Base-by-base conservation (phyloP, 177 flowering plant genomes). In the Vitis hybrid region DNA sequence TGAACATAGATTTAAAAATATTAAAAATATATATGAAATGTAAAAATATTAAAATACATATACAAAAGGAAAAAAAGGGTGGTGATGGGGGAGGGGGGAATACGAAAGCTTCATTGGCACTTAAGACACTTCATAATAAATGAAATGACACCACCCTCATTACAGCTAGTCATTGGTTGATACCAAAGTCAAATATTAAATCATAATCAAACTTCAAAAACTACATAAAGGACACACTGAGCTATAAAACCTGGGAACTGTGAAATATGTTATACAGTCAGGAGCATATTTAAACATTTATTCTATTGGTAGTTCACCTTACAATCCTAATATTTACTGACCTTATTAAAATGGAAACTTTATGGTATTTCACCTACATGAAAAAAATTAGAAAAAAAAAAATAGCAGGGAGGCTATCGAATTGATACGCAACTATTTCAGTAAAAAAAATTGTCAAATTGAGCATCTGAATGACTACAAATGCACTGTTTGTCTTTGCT, bases 1-100 rank as follows among this genome's bases (percentile, higher is more conserved):
- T 65, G 52, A 56, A 9, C 58, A 48, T 18, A 68, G 62, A 68
- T 30, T 19, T 10, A 55, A 49, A 56, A 34, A 34, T 34, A 34
- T 19, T 10, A 55, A 49, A 56, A 34, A 34, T 34, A 34, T 34
- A 34, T 21, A 23, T 10, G 40, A 32, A 48, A 69, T 11, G 64
- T 23, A 59, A 26, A 23, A 40, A 9, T 10, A 48, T 64, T 63
- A 56, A 19, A 52, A 19, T 52, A 18, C 26, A 30, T 1, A 62
- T 2, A 66, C 30, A 19, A 56, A 50, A 34, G 30, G 56, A 17
- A 34, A 34, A 34, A 4, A 34, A 34, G 40, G 40, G 40, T 34
- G 40, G 40, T 34, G 40, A 5, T 34, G 40, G 6, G 40, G 40
- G 40, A 34, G 6, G 40, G 40, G 40, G 6, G 40, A 34, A 34